Percentiles rank a stretch among this genome's conserved stretches.
Evolutionary conservation across 129 eudicot genomes (phyloP).

Genomic region (Flaveria robusta): DNA sequence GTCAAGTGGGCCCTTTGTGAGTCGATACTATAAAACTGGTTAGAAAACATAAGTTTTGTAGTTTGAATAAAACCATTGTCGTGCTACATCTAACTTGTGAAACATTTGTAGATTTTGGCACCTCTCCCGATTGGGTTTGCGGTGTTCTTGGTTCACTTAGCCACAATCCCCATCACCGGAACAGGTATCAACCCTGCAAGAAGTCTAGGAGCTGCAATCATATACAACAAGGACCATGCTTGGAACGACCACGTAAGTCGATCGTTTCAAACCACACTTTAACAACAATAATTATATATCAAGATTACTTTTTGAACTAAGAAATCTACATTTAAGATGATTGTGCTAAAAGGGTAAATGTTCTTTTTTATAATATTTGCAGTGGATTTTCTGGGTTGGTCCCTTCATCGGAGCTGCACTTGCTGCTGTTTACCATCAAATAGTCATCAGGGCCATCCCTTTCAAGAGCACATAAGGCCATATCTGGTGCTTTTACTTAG

Average conservation of each 20-base stretch:
- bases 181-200: slow-evolving; percentile 94
- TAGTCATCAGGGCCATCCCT: slow-evolving; percentile 84
- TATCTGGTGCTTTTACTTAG: no score
- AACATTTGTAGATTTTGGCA: slow-evolving; percentile 66
- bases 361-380: neutral
- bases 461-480: slow-evolving; percentile 55
- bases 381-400: slow-evolving; percentile 97
- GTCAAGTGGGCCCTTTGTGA: no score
- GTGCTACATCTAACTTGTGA: neutral
- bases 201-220: slow-evolving; percentile 92
- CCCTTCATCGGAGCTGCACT: slow-evolving; percentile 94
- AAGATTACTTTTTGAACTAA: slow-evolving; percentile 4
- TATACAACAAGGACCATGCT: slow-evolving; percentile 73
- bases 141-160: slow-evolving; percentile 89
- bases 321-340: neutral
- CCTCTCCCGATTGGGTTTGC: slow-evolving; percentile 97
- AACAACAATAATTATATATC: slow-evolving; percentile 1
- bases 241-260: slow-evolving; percentile 88
- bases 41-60: neutral
- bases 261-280: slow-evolving; percentile 3
- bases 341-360: neutral
- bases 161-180: slow-evolving; percentile 93
- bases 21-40: neutral
- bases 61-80: neutral
- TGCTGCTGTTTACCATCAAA: slow-evolving; percentile 78